Evolutionary conservation across 495 filamentous ascomycete species (phyloP), one percentile per base, ranked within the genome.

Genomic region (Cercophora scortea): DNA sequence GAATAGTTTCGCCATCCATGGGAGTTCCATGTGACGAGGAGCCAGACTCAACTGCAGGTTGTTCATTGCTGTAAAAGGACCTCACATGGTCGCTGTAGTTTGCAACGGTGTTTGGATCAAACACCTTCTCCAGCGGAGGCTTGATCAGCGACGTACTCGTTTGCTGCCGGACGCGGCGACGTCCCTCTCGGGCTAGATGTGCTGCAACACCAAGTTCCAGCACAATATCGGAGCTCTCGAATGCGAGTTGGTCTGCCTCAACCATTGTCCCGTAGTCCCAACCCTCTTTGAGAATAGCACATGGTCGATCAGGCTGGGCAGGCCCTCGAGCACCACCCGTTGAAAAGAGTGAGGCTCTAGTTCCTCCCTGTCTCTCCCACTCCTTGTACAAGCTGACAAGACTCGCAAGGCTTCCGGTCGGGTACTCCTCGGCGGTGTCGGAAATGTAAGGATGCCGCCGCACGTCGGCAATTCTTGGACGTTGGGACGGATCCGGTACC

Each of bases 51-150:
- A 13, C 2, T 3, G 3, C 13, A 38, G 36, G 2, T 13, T 38
- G 3, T 2, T 10, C 36, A 11, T 35, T 35, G 16, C 50, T 49
- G 42, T 56, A 56, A 34, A 52, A 56, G 6, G 41, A 49, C n/a
- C 54, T 43, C 13, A 50, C 40, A n/a, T 51, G 52, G 17, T 56
- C 54, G 0, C 45, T 40, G 40, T 56, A 56, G 32, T 52, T 52
- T 19, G 54, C 36, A 13, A 52, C 40, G 16, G 54, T 56, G 49
- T 56, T 56, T 39, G 49, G 54, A 17, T 56, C 54, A 41, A 56
- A 56, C 6, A 49, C 54, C 36, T 49, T 56, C 35, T 56, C 54
- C 12, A 56, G 40, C 4, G 54, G 54, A 1, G 42, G 44, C 19
- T 48, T 56, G 45, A 52, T 35, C 25, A 25, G 5, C 25, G 54